Conservation (phyloP, 1,284 basidiomycete genomes). For the Ganoderma meredithae region DNA sequence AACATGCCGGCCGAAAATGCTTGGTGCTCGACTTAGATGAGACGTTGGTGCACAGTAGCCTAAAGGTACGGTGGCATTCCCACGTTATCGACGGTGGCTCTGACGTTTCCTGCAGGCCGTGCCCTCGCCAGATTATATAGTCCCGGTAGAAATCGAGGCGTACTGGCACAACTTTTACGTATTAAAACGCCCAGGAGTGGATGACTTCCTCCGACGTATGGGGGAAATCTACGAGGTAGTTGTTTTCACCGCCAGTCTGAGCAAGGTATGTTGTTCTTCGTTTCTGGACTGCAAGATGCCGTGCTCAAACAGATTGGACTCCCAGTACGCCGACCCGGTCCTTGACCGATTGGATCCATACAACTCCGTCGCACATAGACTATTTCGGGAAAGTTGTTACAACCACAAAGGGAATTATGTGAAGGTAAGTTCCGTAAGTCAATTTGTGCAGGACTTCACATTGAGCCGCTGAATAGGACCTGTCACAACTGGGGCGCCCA, state of each 20-base stretch:
- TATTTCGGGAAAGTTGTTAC: conserved; percentile 98
- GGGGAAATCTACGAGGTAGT: conserved; percentile 98
- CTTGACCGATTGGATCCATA: conserved; percentile 95
- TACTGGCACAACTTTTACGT: conserved; percentile 99
- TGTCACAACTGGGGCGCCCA: conserved; percentile 94
- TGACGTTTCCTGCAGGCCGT: conserved; percentile 72
- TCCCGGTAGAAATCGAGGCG: conserved; percentile 98
- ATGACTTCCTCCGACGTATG: conserved; percentile 97
- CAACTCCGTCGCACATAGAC: conserved; percentile 89
- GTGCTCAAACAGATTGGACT: conserved; percentile 11
- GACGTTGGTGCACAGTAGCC: conserved; percentile 93
- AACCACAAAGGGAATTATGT: conserved; percentile 99
- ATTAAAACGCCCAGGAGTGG: conserved; percentile 98
- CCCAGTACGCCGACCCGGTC: conserved; percentile 96
- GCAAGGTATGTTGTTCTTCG: conserved; percentile 71
- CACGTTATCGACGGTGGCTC: conserved; percentile 3
- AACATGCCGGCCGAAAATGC: conserved; percentile 89
- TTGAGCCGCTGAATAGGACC: conserved; percentile 67
- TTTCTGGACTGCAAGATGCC: neutral
- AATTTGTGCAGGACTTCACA: conserved; percentile 11
- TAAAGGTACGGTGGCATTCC: conserved; percentile 67
- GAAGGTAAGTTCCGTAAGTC: conserved; percentile 67
- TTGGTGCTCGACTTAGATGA: conserved; percentile 96
- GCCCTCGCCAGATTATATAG: conserved; percentile 96
- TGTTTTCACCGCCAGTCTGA: conserved; percentile 96